A percentile compares a stretch with the other conserved stretches of the same genome.
Conservation (phyloP, 2,329 filamentous ascomycete genomes). For the Microascus cirrosus region DNA sequence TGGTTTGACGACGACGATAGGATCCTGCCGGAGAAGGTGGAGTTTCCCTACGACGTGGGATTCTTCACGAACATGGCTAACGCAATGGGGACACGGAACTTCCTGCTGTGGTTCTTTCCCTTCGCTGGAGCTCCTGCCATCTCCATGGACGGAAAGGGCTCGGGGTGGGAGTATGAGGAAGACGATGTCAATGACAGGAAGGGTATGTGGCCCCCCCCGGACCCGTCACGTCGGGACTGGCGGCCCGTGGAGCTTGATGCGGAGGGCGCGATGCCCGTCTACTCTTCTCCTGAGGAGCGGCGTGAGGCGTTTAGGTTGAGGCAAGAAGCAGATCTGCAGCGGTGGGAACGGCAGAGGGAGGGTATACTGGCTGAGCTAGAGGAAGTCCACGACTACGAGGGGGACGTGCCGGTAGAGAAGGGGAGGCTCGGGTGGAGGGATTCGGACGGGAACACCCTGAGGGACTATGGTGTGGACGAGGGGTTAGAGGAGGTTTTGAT, state of each 20-base stretch:
- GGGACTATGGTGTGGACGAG: conserved; percentile 73
- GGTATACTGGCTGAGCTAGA: conserved; percentile 28
- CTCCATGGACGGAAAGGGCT: conserved; percentile 22
- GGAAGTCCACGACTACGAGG: conserved; percentile 43
- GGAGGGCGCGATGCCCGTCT: conserved; percentile 15
- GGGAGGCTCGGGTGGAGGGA: conserved; percentile 31
- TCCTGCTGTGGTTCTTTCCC: conserved; percentile 59
- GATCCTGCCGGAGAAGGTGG: conserved; percentile 45
- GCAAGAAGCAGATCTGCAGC: conserved; percentile 34
- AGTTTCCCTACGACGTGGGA: conserved; percentile 75
- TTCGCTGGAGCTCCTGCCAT: conserved; percentile 41
- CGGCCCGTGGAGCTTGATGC: conserved; percentile 5
- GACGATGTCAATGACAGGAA: conserved; percentile 63
- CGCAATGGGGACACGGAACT: conserved; percentile 61
- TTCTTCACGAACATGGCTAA: conserved; percentile 63
- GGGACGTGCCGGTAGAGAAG: conserved; percentile 22
- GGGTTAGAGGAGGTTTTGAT: conserved; percentile 4
- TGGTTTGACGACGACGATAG: conserved; percentile 26
- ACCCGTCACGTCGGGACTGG: conserved; percentile 47
- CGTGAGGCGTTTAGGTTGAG: conserved; percentile 36
- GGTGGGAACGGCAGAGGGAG: conserved; percentile 29
- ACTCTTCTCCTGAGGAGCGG: conserved; percentile 28
- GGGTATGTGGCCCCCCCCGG: conserved; percentile 51
- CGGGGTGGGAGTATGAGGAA: conserved; percentile 55
- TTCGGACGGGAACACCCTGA: conserved; percentile 60